Evolutionary conservation across 352 stramenopile genomes (phyloP).

Genomic region (Saprolegnia diclina): DNA sequence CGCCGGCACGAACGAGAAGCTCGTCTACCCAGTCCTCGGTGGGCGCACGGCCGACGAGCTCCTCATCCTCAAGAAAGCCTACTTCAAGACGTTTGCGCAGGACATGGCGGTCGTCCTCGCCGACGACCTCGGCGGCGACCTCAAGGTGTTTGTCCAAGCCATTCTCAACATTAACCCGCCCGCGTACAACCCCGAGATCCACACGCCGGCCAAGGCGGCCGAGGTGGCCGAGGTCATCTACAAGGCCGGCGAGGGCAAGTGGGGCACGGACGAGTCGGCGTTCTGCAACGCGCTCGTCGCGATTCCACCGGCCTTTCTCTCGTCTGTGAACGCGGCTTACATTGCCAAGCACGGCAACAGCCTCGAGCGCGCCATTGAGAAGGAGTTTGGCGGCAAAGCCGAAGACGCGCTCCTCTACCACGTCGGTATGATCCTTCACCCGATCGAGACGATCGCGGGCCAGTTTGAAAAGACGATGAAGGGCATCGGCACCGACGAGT

Average conservation of each 20-base stretch:
- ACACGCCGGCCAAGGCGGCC: slow-evolving; percentile 53
- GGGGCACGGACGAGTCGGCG: slow-evolving; percentile 61
- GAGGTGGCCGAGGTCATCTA: slow-evolving; percentile 55
- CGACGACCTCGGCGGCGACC: slow-evolving; percentile 59
- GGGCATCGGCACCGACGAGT: slow-evolving; percentile 49
- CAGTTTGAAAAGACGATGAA: slow-evolving; percentile 60
- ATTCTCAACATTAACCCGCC: slow-evolving; percentile 43
- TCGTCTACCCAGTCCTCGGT: slow-evolving; percentile 60
- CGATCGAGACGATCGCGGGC: slow-evolving; percentile 46
- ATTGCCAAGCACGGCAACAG: slow-evolving; percentile 60
- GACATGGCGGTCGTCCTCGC: slow-evolving; percentile 59
- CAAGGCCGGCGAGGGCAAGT: slow-evolving; percentile 61
- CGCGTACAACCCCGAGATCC: slow-evolving; percentile 43
- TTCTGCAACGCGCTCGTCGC: slow-evolving; percentile 61
- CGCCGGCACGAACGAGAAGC: slow-evolving; percentile 45
- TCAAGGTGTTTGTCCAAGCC: slow-evolving; percentile 55
- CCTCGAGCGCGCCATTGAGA: slow-evolving; percentile 45
- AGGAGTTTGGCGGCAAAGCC: slow-evolving; percentile 60
- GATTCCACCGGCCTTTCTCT: slow-evolving; percentile 50
- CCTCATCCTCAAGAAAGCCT: slow-evolving; percentile 61
- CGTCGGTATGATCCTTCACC: slow-evolving; percentile 49
- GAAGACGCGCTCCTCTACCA: slow-evolving; percentile 57
- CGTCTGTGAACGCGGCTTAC: slow-evolving; percentile 57
- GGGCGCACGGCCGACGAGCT: slow-evolving; percentile 66
- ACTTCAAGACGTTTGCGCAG: slow-evolving; percentile 68